Evolutionary conservation across 345 rosid species (phyloP).

Genomic region (Turritis glabra): DNA sequence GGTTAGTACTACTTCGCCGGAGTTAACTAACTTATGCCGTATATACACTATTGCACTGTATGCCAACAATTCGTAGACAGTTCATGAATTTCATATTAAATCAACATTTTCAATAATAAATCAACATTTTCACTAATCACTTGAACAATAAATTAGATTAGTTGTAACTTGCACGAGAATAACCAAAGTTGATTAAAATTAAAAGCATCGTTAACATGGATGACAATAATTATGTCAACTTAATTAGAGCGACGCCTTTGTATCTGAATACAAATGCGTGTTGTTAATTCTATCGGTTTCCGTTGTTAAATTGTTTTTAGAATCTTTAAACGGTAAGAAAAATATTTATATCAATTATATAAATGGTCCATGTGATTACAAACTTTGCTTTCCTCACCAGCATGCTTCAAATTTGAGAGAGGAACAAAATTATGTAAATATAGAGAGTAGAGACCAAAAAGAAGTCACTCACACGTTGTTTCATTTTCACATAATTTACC

Average conservation of each 20-base stretch:
- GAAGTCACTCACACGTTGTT: neutral
- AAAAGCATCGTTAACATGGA: too few relatives aligned
- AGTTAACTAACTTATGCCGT: too few relatives aligned
- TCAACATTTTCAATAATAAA: too few relatives aligned
- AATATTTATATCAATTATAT: neutral
- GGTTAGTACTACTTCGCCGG: neutral
- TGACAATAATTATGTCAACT: too few relatives aligned
- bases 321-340: neutral
- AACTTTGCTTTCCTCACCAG: conserved; percentile 12
- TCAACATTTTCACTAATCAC: too few relatives aligned
- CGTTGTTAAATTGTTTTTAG: neutral
- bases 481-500: conserved; percentile 22
- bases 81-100: too few relatives aligned
- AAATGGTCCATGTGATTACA: conserved; percentile 20
- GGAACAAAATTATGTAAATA: neutral
- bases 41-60: too few relatives aligned
- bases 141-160: too few relatives aligned
- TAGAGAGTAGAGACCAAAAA: neutral
- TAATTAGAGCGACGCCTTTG: neutral
- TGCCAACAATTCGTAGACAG: too few relatives aligned
- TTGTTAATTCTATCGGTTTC: neutral
- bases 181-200: too few relatives aligned
- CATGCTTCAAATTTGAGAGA: conserved; percentile 15
- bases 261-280: neutral
- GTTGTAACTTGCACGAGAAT: too few relatives aligned